These are phyloP conservation scores for Rhizomucor miehei DNA, from an alignment of 371 early-diverging fungal species.

Conservation along the genomic window DNA sequence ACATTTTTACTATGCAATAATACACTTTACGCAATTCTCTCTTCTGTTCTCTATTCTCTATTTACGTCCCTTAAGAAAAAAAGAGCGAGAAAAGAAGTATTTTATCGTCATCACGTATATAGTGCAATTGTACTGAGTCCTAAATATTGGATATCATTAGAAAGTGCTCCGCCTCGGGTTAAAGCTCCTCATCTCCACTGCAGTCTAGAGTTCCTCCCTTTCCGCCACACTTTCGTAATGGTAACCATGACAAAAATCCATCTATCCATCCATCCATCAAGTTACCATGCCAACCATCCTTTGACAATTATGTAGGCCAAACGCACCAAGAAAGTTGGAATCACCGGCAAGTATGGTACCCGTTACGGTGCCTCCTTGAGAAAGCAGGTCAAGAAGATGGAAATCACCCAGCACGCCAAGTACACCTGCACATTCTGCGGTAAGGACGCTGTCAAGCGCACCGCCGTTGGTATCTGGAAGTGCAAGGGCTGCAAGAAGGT, in stretches of 20 bases:
- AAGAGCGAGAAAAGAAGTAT: no score
- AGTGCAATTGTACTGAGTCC: no score
- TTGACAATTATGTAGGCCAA: slow-evolving; percentile 75
- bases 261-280: slow-evolving; percentile 24
- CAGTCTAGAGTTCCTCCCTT: slow-evolving; percentile 1
- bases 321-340: slow-evolving; percentile 99
- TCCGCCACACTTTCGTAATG: slow-evolving; percentile 1
- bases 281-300: background rate
- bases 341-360: slow-evolving; percentile 99
- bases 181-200: background rate
- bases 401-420: slow-evolving; percentile 99
- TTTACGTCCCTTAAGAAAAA: no score
- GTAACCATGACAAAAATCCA: slow-evolving; percentile 14
- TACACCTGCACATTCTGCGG: slow-evolving; percentile 99
- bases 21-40: no score
- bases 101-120: no score
- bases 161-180: no score
- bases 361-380: slow-evolving; percentile 99
- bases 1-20: background rate
- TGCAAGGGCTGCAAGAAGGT: slow-evolving; percentile 97
- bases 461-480: slow-evolving; percentile 99
- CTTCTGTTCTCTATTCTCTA: no score
- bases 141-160: no score
- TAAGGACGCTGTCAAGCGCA: slow-evolving; percentile 96
- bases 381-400: slow-evolving; percentile 99